phyloP scores from a whole-genome alignment of 2,329 filamentous ascomycete species.

The Aspergillus oerlinghausenensis region DNA sequence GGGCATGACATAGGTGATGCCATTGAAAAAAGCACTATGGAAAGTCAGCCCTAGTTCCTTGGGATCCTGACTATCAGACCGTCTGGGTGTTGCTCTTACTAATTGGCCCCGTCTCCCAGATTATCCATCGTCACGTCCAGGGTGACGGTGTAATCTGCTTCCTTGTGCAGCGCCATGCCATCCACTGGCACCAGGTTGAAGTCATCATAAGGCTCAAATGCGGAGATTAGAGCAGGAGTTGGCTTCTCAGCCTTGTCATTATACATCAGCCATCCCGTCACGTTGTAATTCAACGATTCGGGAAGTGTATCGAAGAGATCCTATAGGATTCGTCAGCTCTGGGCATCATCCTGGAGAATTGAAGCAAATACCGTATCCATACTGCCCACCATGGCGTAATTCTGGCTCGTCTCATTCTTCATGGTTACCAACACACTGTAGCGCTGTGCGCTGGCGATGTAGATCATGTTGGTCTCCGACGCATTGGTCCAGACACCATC shows the following conservation, averaged over 20 bases:
- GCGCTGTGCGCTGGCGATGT: constrained; percentile 62
- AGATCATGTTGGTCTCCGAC: constrained; percentile 58
- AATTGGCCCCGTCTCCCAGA: constrained; percentile 9
- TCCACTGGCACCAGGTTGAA: constrained; percentile 40
- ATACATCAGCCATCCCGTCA: constrained; percentile 47
- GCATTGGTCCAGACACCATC: constrained; percentile 64
- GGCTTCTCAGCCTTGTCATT: constrained; percentile 40
- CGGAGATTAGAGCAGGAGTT: constrained; percentile 49
- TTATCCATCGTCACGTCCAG: constrained; percentile 55
- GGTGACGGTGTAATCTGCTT: constrained; percentile 4
- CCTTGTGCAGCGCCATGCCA: constrained; percentile 2
- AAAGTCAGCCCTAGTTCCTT: constrained; percentile 27
- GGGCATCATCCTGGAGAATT: constrained; percentile 8
- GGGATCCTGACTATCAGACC: constrained; percentile 48
- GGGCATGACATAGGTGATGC: constrained; percentile 66
- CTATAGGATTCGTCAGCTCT: constrained; percentile 26
- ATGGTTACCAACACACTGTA: constrained; percentile 52
- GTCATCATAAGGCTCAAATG: constrained; percentile 60
- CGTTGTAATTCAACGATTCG: constrained; percentile 51
- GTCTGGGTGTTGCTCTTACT: constrained; percentile 52
- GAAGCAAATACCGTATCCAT: constrained; percentile 55
- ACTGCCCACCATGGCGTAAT: constrained; percentile 62
- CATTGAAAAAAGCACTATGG: constrained; percentile 63
- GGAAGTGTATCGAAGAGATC: constrained; percentile 66
- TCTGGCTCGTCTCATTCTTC: constrained; percentile 54